Base-by-base conservation (phyloP, 202 grass and related monocot species). In the Setaria italica region DNA sequence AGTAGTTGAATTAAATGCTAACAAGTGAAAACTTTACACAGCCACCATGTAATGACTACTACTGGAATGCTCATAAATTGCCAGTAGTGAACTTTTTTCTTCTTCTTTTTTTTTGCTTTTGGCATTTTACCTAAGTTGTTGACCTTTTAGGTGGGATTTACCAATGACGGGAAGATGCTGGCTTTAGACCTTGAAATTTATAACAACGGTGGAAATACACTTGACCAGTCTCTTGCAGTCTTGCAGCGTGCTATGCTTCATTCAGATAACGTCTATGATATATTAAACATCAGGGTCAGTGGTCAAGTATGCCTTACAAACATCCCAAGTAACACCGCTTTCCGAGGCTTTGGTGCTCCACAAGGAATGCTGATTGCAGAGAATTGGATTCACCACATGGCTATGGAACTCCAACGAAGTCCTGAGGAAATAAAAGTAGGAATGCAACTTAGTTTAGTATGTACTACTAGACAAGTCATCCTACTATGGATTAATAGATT, bases 301-400 rank as follows among this genome's bases (percentile, higher is more conserved):
- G 95, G 95, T 29, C 84, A 92, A 91, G 91, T 95, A 49, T 98
- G 95, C 75, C 88, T 90, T 85, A 98, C 95, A 82, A 98, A 98
- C 91, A 88, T 93, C 49, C 91, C 95, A 41, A 98, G 92, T 81
- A 93, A 98, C 84, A 98, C 95, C 48, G 92, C 92, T 75, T 98
- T 98, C 80, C 88, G 95, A 76, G 95, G 95, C 34, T 98, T 98
- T 87, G 95, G 95, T 87, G 93, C 87, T 67, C 95, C 95, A 58
- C 95, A 98, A 84, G 95, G 91, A 48, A 92, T 93, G 93, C 67
- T 98, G 77, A 93, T 98, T 84, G 77, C 78, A 57, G 95, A 98
- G 79, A 95, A 98, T 72, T 98, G 95, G 95, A 90, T 98, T 84
- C 93, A 98, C 11, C 85, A 89, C 62, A 85, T 98, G 70, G 91